A percentile compares a stretch with the other conserved stretches of the same genome.
Conservation (phyloP, 345 rosid genomes). For the Schrenkiella parvula region DNA sequence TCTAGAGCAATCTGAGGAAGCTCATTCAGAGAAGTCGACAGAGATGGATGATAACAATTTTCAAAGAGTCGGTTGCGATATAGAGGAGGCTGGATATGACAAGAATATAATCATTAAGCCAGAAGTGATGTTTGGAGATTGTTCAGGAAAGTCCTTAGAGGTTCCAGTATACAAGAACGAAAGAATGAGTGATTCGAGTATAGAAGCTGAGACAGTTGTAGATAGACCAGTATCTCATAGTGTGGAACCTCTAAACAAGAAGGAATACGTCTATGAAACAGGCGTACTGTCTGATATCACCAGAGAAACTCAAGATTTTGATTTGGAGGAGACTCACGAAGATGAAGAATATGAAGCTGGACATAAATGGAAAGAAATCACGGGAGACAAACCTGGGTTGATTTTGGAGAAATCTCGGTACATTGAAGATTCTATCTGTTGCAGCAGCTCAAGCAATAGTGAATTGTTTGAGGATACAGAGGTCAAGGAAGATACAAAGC, state of each 20-base stretch:
- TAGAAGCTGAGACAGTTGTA: slow-evolving; percentile 10
- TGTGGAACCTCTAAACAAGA: not conserved
- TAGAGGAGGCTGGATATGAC: slow-evolving; percentile 23
- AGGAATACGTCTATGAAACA: not conserved
- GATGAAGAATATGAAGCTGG: slow-evolving; percentile 6
- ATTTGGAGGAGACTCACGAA: slow-evolving; percentile 11
- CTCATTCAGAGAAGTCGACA: slow-evolving; percentile 1
- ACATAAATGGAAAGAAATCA: slow-evolving; percentile 2
- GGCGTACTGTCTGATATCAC: not conserved
- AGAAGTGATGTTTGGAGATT: slow-evolving; percentile 3
- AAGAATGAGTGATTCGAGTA: not conserved
- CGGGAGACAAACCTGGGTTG: slow-evolving; percentile 12
- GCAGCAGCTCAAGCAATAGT: slow-evolving; percentile 19
- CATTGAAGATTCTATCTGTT: not conserved
- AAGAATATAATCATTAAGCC: not conserved
- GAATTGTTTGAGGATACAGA: slow-evolving; percentile 4
- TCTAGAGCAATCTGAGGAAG: slow-evolving; percentile 26
- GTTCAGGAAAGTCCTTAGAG: slow-evolving; percentile 10
- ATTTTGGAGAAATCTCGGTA: not conserved
- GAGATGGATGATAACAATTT: not conserved
- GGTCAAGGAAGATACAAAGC: not conserved
- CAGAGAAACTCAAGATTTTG: not conserved
- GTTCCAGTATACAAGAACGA: slow-evolving; percentile 10
- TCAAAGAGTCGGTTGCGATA: not conserved
- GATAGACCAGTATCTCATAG: slow-evolving; percentile 11